These are phyloP conservation scores for Tolypocladium amazonense DNA, from an alignment of 2,329 filamentous ascomycete genomes.

Conservation along the genomic window DNA sequence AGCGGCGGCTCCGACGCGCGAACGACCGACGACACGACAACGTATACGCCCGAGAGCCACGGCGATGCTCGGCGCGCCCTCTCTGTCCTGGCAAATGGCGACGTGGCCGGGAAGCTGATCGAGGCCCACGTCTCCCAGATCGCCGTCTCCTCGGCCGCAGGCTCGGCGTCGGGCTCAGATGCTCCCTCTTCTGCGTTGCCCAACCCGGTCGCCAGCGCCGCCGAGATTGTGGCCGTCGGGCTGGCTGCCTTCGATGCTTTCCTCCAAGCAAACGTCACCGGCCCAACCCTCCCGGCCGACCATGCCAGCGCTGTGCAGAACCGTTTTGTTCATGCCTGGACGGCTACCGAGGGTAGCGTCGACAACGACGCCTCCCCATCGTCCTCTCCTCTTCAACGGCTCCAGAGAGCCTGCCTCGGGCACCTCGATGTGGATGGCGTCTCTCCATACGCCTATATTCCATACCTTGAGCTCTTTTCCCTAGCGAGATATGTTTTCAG, in stretches of 20 bases:
- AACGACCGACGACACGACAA: not conserved
- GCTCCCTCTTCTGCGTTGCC: not conserved
- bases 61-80: constrained; percentile 4
- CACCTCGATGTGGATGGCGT: constrained; percentile 74
- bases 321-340: constrained; percentile 30
- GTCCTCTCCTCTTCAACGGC: constrained; percentile 19
- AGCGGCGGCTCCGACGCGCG: not conserved
- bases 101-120: constrained; percentile 4
- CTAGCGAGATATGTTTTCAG: constrained; percentile 49
- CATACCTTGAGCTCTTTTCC: constrained; percentile 73
- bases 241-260: constrained; percentile 56
- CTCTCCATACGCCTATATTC: constrained; percentile 74
- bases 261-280: constrained; percentile 78
- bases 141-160: not conserved
- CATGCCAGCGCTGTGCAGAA: constrained; percentile 17
- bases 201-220: not conserved
- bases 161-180: not conserved
- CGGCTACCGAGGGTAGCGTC: not conserved
- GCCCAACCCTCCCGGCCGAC: constrained; percentile 53
- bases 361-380: not conserved
- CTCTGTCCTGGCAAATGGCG: constrained; percentile 4
- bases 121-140: constrained; percentile 1
- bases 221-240: constrained; percentile 16
- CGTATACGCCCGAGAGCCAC: constrained; percentile 1
- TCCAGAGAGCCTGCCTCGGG: constrained; percentile 50